Evolutionary conservation across 768 basidiomycete genomes (phyloP).

Genomic region (Mycena indigotica): DNA sequence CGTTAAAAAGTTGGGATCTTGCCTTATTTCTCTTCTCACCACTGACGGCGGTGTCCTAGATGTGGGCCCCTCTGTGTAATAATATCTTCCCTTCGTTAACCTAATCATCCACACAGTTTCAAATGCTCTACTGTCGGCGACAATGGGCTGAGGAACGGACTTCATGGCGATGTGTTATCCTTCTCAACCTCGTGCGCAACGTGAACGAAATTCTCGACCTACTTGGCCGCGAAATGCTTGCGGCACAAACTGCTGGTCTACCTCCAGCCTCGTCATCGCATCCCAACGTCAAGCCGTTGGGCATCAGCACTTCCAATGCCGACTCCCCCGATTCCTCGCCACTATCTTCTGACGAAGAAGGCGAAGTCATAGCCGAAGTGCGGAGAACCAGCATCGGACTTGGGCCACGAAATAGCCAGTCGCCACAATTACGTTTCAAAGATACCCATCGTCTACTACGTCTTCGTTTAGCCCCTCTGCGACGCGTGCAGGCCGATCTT

Average conservation of each 20-base stretch:
- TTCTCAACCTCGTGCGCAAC: slow-evolving; percentile 79
- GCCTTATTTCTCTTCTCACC: not conserved
- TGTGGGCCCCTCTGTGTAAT: slow-evolving; percentile 3
- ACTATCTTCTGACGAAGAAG: slow-evolving; percentile 23
- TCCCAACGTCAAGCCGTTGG: not conserved
- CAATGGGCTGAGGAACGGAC: slow-evolving; percentile 72
- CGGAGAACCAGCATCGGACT: slow-evolving; percentile 8
- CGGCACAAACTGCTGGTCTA: slow-evolving; percentile 20
- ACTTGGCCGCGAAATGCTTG: slow-evolving; percentile 58
- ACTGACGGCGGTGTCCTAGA: slow-evolving; percentile 17
- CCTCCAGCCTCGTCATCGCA: slow-evolving; percentile 15
- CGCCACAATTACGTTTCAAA: slow-evolving; percentile 47
- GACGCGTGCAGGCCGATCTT: slow-evolving; percentile 58
- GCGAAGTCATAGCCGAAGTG: not conserved
- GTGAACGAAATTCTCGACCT: slow-evolving; percentile 64
- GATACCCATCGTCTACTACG: slow-evolving; percentile 65
- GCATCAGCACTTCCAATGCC: slow-evolving; percentile 26
- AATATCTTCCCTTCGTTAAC: not conserved
- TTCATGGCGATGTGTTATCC: slow-evolving; percentile 76
- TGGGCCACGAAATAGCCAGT: slow-evolving; percentile 36
- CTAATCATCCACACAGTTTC: slow-evolving; percentile 51
- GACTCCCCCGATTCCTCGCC: slow-evolving; percentile 23
- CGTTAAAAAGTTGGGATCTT: slow-evolving; percentile 59
- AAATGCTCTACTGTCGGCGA: slow-evolving; percentile 67
- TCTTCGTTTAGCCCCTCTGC: slow-evolving; percentile 59